These are phyloP conservation scores for Beta vulgaris DNA, from an alignment of 148 eudicot species.

Conservation along the genomic window DNA sequence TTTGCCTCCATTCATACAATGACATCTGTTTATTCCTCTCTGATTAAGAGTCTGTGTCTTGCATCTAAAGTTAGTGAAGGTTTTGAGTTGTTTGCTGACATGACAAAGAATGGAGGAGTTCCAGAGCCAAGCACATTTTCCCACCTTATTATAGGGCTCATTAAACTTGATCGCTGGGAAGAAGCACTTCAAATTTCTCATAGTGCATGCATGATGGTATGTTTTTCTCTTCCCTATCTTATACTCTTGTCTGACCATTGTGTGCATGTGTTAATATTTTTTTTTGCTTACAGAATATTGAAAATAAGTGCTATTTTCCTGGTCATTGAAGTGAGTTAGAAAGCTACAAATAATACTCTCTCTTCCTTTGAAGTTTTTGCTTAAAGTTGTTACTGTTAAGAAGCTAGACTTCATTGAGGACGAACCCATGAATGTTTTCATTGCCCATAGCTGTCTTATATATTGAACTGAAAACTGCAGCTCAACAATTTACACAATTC, in stretches of 20 bases:
- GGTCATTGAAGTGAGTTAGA: background rate
- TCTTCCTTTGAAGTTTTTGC: background rate
- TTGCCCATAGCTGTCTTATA: background rate
- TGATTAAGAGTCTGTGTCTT: conserved; percentile 66
- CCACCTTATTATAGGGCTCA: conserved; percentile 63
- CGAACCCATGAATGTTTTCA: background rate
- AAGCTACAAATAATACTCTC: background rate
- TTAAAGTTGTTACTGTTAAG: background rate
- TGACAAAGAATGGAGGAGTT: conserved; percentile 56
- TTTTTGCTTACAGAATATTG: background rate
- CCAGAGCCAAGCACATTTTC: conserved; percentile 51
- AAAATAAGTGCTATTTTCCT: background rate
- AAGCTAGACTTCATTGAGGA: background rate
- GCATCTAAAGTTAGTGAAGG: conserved; percentile 69
- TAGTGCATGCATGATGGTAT: conserved; percentile 62
- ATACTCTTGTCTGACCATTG: background rate
- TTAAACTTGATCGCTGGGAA: conserved; percentile 66
- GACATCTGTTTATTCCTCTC: conserved; percentile 45
- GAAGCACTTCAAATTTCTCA: conserved; percentile 78
- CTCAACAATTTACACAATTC: too few species aligned
- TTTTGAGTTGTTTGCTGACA: conserved; percentile 59
- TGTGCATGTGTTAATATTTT: background rate
- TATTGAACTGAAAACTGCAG: too few species aligned
- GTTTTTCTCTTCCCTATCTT: conserved; percentile 23
- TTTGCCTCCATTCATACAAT: conserved; percentile 33